Base-by-base conservation (phyloP, 1,284 basidiomycete species). In the Cronartium ribicola region DNA sequence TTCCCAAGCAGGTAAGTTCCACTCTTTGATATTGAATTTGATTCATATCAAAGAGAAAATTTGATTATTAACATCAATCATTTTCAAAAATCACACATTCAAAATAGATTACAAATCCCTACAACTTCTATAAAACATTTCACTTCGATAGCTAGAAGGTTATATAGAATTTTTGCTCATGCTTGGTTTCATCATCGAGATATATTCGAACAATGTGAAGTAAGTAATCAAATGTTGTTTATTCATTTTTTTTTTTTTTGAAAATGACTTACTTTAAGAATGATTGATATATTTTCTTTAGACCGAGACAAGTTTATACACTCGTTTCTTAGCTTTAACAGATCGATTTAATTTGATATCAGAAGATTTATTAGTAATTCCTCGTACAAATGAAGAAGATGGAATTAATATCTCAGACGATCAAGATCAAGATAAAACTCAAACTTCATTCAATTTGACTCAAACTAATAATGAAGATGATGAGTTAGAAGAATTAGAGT, bases 131-230 rank as follows among this genome's bases (percentile, higher is more conserved):
- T 90, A 72, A 87, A 91, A 22, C 91, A 96, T 81, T 94, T 97
- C 81, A 87, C 89, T 55, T 90, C 90, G 14, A 88, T 94, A 22
- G 90, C 91, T 4, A 86, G 93, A 0, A 88, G 95, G 10, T 87
- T 98, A 2, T 93, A 93, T 5, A 88, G 95, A 63, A 94, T 97
- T 78, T 98, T 98, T 80, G 91, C 91, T 0, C 95, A 98, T 81
- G 92, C 77, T 13, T 77, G 77, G 77, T 79, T 77, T 57, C 81
- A 82, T 64, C 82, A 98, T 82, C 88, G 90, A 74, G 94, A 95
- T 79, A 87, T 88, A 0, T 97, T 94, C 79, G 88, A 92, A 78
- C 88, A 90, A 78, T 90, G 90, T 59, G 92, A 95, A 82, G 81
- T 81, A 46, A 48, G 67, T 69, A 76, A 17, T 20, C 68, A 66